Percentiles rank a stretch among this genome's conserved stretches.
Conservation (phyloP, 2,329 filamentous ascomycete species). For the Mollisiaceae sp. region DNA sequence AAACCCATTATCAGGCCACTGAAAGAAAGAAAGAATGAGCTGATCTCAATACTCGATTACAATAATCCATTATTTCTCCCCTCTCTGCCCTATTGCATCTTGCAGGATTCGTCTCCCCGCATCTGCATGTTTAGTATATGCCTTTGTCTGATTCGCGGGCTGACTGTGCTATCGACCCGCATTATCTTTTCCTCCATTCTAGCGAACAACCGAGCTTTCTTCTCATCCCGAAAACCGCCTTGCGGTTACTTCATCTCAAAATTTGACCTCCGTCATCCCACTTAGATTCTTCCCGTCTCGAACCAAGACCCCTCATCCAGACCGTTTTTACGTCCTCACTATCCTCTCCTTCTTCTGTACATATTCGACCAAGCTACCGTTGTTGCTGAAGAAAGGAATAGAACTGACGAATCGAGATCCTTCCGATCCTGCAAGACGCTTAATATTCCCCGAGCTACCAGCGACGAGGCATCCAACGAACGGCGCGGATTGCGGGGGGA, state of each 20-base stretch:
- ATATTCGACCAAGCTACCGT: background rate
- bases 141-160: conserved; percentile 19
- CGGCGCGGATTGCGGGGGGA: background rate
- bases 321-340: background rate
- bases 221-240: conserved; percentile 18
- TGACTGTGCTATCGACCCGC: conserved; percentile 20
- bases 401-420: conserved; percentile 11
- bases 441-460: conserved; percentile 11
- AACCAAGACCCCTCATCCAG: background rate
- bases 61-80: background rate
- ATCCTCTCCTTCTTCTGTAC: conserved; percentile 2
- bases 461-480: conserved; percentile 5
- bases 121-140: conserved; percentile 16
- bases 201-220: conserved; percentile 12
- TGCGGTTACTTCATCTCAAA: conserved; percentile 6
- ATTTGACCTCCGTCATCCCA: conserved; percentile 20
- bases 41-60: conserved; percentile 4
- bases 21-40: conserved; percentile 12
- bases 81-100: background rate
- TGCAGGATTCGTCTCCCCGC: conserved; percentile 12
- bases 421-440: conserved; percentile 7
- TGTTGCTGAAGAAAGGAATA: background rate
- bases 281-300: conserved; percentile 14
- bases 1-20: conserved; percentile 13
- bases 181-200: conserved; percentile 18